Evolutionary conservation across 345 rosid species (phyloP).

Genomic region (Nephelium lappaceum): DNA sequence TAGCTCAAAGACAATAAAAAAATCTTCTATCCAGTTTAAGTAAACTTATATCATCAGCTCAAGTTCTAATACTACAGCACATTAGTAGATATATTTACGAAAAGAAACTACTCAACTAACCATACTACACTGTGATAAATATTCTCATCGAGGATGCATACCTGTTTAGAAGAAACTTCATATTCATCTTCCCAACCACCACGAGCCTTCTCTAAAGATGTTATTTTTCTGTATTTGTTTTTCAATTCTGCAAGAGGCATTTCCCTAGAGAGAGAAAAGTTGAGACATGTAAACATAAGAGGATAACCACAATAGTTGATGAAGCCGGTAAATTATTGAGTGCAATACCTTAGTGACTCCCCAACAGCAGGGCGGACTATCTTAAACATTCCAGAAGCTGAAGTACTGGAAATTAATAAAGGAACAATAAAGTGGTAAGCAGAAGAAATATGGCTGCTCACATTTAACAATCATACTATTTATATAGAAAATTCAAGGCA

Average conservation of each 20-base stretch:
- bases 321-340: conserved; percentile 15
- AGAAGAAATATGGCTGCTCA: background rate
- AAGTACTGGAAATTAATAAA: conserved; percentile 50
- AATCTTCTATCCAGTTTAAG: background rate
- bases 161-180: conserved; percentile 95
- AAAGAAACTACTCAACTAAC: background rate
- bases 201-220: conserved; percentile 74
- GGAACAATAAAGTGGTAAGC: conserved; percentile 1
- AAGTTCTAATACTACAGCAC: background rate
- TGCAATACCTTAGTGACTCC: conserved; percentile 78
- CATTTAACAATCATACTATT: background rate
- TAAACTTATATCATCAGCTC: conserved; percentile 1
- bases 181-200: conserved; percentile 96
- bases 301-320: conserved; percentile 12
- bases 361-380: conserved; percentile 94
- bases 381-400: conserved; percentile 83
- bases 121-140: background rate
- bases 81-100: background rate
- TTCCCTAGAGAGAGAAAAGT: conserved; percentile 54
- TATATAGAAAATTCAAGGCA: background rate
- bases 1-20: background rate
- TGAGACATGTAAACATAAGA: background rate
- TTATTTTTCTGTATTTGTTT: conserved; percentile 73
- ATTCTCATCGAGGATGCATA: conserved; percentile 22
- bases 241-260: conserved; percentile 82